Conservation (phyloP, 148 eudicot genomes). For the Camellia granthamiana region DNA sequence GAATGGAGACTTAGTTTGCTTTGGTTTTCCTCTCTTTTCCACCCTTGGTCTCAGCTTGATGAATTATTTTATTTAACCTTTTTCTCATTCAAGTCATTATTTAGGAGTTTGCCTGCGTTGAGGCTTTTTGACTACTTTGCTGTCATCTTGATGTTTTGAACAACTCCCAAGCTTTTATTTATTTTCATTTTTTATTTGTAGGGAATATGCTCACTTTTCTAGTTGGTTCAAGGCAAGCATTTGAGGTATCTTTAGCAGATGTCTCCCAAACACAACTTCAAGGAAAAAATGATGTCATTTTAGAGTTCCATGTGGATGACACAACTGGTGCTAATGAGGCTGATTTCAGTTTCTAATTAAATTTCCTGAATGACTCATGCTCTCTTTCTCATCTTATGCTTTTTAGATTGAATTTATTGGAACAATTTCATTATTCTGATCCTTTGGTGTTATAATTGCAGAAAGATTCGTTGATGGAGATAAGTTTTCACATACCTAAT, state of each 20-base stretch:
- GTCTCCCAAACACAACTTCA: conserved; percentile 94
- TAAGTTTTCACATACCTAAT: conserved; percentile 88
- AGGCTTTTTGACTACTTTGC: background rate
- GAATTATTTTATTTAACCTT: background rate
- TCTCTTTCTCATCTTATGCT: background rate
- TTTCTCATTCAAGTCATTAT: background rate
- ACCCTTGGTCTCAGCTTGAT: background rate
- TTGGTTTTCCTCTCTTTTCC: background rate
- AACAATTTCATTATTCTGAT: background rate
- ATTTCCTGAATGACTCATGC: background rate
- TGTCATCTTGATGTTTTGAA: background rate
- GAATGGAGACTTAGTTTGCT: too few species aligned
- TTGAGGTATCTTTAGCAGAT: conserved; percentile 95
- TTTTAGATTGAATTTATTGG: background rate
- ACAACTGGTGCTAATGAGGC: conserved; percentile 98
- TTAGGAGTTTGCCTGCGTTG: background rate
- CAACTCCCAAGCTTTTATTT: background rate
- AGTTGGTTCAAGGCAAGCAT: conserved; percentile 85
- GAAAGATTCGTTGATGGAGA: conserved; percentile 99
- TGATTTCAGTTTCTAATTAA: conserved; percentile 12
- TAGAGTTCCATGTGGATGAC: conserved; percentile 98
- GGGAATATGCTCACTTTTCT: conserved; percentile 80
- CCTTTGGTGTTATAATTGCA: conserved; percentile 26
- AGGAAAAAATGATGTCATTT: conserved; percentile 87
- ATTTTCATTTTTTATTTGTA: conserved; percentile 16